Conservation (phyloP, 2,329 filamentous ascomycete genomes). For the Aspergillus versicolor region DNA sequence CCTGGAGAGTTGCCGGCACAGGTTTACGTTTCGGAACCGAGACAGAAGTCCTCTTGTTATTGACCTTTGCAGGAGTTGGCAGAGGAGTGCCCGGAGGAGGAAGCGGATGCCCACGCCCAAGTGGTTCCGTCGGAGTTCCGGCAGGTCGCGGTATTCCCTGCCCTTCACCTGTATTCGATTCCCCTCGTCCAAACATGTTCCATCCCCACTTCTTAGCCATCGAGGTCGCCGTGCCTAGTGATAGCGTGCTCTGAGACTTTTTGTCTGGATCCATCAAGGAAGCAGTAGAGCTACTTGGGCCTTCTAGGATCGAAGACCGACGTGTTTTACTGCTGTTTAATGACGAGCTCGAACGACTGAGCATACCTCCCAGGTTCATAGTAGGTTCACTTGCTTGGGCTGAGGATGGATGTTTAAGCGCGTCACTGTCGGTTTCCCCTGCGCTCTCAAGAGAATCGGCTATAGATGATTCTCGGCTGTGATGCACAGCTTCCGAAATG, state of each 20-base stretch:
- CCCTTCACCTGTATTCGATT: constrained; percentile 43
- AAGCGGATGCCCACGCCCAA: constrained; percentile 78
- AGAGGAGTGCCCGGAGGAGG: constrained; percentile 79
- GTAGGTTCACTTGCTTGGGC: constrained; percentile 25
- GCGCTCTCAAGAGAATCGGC: constrained; percentile 42
- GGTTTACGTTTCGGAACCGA: constrained; percentile 66
- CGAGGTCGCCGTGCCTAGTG: constrained; percentile 52
- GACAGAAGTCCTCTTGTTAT: constrained; percentile 55
- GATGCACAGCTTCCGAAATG: constrained; percentile 36
- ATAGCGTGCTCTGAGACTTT: constrained; percentile 41
- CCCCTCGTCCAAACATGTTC: constrained; percentile 48
- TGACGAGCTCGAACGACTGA: constrained; percentile 27
- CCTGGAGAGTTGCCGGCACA: constrained; percentile 46
- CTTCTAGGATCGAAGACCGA: constrained; percentile 32
- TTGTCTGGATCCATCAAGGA: constrained; percentile 30
- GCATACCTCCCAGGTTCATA: constrained; percentile 20
- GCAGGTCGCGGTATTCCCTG: constrained; percentile 40
- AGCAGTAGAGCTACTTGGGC: constrained; percentile 25
- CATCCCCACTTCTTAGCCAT: constrained; percentile 62
- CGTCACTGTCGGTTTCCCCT: constrained; percentile 20
- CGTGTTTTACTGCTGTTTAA: constrained; percentile 28
- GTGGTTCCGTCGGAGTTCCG: constrained; percentile 63
- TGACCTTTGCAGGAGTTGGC: constrained; percentile 64
- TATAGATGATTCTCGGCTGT: constrained; percentile 51
- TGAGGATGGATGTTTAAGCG: constrained; percentile 29